Evolutionary conservation across 2,329 filamentous ascomycete genomes (phyloP), one percentile per base, ranked within the genome.

Genomic region (Rutstroemia sydowiana): DNA sequence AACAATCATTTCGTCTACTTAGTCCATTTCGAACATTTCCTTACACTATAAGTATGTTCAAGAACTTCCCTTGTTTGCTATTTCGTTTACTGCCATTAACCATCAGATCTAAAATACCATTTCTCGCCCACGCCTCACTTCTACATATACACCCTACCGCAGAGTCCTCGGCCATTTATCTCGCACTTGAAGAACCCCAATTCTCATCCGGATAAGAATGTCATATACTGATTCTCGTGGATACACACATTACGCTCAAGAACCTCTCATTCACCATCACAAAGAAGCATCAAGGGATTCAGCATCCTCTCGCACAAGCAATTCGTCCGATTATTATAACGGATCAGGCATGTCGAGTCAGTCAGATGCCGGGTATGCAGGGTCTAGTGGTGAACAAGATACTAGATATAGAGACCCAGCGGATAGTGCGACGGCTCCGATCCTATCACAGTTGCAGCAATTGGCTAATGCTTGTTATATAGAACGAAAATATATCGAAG

Each of bases 81-180:
- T 30, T 51, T 28, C 40, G 6, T 46, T 51, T 23, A 51, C 46
- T 16, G 23, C 36, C 31, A 46, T 46, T 46, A 31, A 51, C 23
- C 26, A 51, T 23, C n/a, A 46, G 23, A 21, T 40, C 13, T 13
- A 11, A 23, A 23, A 13, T 23, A 46, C 16, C 16, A 11, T 16
- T 13, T 20, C 21, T 26, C 14, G 3, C 43, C 11, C 21, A 45
- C n/a, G 20, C 23, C 14, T 31, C 48, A n/a, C 45, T 8, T 9
- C 16, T 7, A 5, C 20, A 31, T 43, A 3, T 21, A 30, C 21
- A 4, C 48, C 9, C 34, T 45, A n/a, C 5, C 20, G n/a, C n/a
- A n/a, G 13, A 31, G 6, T 18, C 30, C 16, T 18, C 32, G 2
- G 39, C 26, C 16, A 14, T 31, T 14, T 37, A 10, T 14, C 31